phyloP scores from a whole-genome alignment of 179 eudicot genomes.

The Heliamphora pulchella region DNA sequence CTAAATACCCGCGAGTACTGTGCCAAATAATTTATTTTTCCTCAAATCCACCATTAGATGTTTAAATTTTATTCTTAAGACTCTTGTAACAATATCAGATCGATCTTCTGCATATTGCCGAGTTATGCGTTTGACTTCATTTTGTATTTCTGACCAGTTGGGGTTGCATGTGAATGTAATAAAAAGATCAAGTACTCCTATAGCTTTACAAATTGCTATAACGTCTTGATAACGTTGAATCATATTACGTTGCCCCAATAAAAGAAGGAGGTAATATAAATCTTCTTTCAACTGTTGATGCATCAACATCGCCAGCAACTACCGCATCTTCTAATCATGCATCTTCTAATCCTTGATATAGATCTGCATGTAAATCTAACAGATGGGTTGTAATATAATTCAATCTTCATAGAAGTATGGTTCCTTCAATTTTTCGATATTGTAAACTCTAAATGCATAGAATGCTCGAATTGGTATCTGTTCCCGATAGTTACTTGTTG shows the following conservation, averaged over 20 bases:
- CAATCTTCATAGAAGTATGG: not conserved
- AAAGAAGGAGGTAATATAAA: not conserved
- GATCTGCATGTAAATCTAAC: not conserved
- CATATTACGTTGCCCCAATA: not conserved
- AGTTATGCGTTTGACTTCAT: not conserved
- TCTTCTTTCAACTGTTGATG: not conserved
- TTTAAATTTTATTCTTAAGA: not conserved
- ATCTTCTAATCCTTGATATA: too few species aligned
- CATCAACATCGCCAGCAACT: not conserved
- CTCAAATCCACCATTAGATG: not conserved
- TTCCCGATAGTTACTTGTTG: not conserved
- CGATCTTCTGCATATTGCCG: not conserved
- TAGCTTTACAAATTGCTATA: not conserved
- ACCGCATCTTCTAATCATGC: not conserved
- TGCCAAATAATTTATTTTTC: not conserved
- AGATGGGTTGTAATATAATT: not conserved
- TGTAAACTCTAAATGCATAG: not conserved
- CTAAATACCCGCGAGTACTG: not conserved
- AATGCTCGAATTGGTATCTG: not conserved
- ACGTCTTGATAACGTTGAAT: not conserved
- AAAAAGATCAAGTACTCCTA: not conserved
- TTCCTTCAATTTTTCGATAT: not conserved
- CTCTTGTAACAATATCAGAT: constrained; percentile 12
- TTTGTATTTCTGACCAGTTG: constrained; percentile 11
- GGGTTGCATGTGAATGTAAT: constrained; percentile 10